Evolutionary conservation across 2,329 filamentous ascomycete genomes (phyloP).

Genomic region (Cladophialophora psammophila): DNA sequence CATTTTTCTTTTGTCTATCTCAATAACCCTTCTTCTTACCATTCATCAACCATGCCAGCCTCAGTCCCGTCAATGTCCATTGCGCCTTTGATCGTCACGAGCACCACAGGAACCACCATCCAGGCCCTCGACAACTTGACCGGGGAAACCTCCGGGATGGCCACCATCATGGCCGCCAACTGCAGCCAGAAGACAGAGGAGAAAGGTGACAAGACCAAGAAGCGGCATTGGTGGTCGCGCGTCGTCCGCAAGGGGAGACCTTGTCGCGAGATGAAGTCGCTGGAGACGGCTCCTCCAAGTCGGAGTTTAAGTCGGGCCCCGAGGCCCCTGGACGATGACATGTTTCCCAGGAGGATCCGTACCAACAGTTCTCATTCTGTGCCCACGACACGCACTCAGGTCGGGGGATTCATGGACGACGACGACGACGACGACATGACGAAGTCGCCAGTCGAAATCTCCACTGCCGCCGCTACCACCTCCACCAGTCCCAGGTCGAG

Average conservation of each 20-base stretch:
- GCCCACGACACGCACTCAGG: not conserved
- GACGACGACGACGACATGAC: not conserved
- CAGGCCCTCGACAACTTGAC: not conserved
- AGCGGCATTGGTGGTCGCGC: constrained; percentile 11
- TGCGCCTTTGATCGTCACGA: not conserved
- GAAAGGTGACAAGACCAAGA: not conserved
- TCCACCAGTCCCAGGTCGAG: not conserved
- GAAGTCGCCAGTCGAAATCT: not conserved
- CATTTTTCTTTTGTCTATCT: not conserved
- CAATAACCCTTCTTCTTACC: not conserved
- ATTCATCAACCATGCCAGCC: constrained; percentile 1
- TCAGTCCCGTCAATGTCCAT: constrained; percentile 4
- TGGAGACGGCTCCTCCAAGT: not conserved
- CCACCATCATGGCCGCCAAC: not conserved
- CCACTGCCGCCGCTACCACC: not conserved
- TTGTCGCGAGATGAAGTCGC: not conserved
- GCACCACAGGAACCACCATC: constrained; percentile 5
- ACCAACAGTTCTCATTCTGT: not conserved
- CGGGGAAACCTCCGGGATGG: not conserved
- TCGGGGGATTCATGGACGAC: not conserved
- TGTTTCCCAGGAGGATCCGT: not conserved
- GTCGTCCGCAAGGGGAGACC: not conserved
- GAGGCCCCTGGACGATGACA: not conserved
- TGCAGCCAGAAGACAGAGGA: not conserved
- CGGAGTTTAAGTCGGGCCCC: not conserved